Evolutionary conservation across 257 asterid species (phyloP), one percentile per base, ranked within the genome.

Genomic region (Henckelia pumila): DNA sequence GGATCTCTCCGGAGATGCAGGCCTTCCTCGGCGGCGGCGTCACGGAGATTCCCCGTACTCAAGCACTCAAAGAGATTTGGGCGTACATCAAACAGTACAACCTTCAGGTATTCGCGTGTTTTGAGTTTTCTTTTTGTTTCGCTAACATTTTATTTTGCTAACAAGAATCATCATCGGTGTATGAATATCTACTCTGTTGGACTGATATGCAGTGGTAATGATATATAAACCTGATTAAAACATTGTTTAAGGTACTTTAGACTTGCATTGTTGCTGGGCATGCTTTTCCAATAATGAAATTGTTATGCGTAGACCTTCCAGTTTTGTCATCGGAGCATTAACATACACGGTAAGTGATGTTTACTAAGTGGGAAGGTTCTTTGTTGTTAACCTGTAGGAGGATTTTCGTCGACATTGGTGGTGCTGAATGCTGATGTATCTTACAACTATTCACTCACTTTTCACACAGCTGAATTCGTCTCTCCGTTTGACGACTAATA

Each of bases 1-100:
- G 76, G 0, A 95, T 93, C 2, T 88, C 98, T 10, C 88, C 88
- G 37, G 96, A 86, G 69, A 88, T 89, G 96, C 93, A 79, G 82
- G 89, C 84, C n/a, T 89, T 92, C 71, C 88, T 89, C 44, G 98
- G 96, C 55, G 98, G 96, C 17, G 96, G 95, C 13, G 81, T 82
- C 8, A 8, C 92, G 26, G 98, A 89, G 83, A 81, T 89, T 63
- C 84, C 96, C 9, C 89, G 96, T 25, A 86, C 97, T 55, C 86
- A 86, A 67, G 90, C 81, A 8, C 88, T 88, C 47, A 85, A 85
- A 76, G 79, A 78, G 75, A 88, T 93, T 81, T 92, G 97, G 98
- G 95, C 89, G 6, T 70, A 89, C 63, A 89, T 92, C 63, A 92
- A 92, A 64, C 67, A 69, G 64, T 76, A 87, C 76, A 61, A 82